A percentile compares a stretch with the other conserved stretches of the same genome.
Conservation (phyloP, 2,329 filamentous ascomycete species). For the Trichoderma harzianum region DNA sequence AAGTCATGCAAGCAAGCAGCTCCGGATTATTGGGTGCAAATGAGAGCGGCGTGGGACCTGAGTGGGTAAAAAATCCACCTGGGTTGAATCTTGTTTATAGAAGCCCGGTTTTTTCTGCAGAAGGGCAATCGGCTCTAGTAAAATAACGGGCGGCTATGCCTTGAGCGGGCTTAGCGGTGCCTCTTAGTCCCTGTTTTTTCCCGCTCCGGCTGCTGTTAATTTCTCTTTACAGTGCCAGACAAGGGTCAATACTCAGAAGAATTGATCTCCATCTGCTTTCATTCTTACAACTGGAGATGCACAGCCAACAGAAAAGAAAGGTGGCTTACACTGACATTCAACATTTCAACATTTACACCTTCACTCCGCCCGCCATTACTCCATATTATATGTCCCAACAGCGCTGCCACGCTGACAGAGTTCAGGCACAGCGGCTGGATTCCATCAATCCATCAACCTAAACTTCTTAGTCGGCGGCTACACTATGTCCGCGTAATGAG, state of each 20-base stretch:
- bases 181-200: not conserved
- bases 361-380: too few relatives aligned
- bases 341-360: not conserved
- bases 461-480: not conserved
- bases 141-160: not conserved
- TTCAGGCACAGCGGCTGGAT: not conserved
- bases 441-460: too few relatives aligned
- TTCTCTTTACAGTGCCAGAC: not conserved
- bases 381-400: not conserved
- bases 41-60: slow-evolving; percentile 7
- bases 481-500: not conserved
- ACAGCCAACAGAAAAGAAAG: not conserved
- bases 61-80: slow-evolving; percentile 2
- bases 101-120: not conserved
- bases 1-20: not conserved
- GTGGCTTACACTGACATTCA: not conserved
- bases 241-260: not conserved
- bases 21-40: slow-evolving; percentile 9
- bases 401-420: not conserved
- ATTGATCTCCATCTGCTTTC: too few relatives aligned
- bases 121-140: not conserved
- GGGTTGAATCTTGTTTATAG: slow-evolving; percentile 12
- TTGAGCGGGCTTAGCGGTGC: not conserved
- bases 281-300: too few relatives aligned
- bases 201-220: not conserved